Evolutionary conservation across 148 eudicot genomes (phyloP), one percentile per base, ranked within the genome.

Genomic region (Vaccinium myrtillus): DNA sequence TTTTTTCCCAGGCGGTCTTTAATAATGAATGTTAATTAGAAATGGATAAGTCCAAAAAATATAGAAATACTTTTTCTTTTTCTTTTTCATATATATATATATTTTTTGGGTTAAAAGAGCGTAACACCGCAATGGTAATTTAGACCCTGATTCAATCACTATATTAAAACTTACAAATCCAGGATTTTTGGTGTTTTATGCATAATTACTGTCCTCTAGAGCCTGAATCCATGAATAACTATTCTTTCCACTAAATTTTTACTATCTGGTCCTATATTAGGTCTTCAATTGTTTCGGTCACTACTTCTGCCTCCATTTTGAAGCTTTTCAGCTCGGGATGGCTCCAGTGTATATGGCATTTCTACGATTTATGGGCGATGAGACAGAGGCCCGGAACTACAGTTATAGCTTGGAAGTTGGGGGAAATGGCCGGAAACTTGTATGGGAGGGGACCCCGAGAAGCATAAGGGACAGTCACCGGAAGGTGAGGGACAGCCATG

Each of bases 391-490:
- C 9, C 65, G 88, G 50, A 86, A 84, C 70, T 90, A 88, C 79
- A 86, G 86, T 78, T 90, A 90, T 86, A 90, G 92, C 59, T 54
- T 90, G 51, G 90, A 88, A 67, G 92, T 90, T 9, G 92, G 92
- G 3, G 92, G 89, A 51, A 87, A 88, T 83, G 92, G 92, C 15
- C 81, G 90, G n/a, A 90, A 90, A 61, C 88, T 90, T 16, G 80
- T 59, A 0, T 90, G 88, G 86, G 92, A 90, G 76, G 92, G 92
- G 53, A 88, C 92, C 81, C 92, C 92, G 0, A 74, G 92, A 80
- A 90, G 92, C 83, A 87, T 90, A 25, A 85, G 92, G 67, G 92
- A 90, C 54, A 88, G 90, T 53, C 92, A 88, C 85, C 63, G 87
- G 23, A 88, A 88, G 71, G 92, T 90, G 23, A 82, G 92, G 55